Conservation (phyloP, 768 basidiomycete species). For the Mycena leptocephala region DNA sequence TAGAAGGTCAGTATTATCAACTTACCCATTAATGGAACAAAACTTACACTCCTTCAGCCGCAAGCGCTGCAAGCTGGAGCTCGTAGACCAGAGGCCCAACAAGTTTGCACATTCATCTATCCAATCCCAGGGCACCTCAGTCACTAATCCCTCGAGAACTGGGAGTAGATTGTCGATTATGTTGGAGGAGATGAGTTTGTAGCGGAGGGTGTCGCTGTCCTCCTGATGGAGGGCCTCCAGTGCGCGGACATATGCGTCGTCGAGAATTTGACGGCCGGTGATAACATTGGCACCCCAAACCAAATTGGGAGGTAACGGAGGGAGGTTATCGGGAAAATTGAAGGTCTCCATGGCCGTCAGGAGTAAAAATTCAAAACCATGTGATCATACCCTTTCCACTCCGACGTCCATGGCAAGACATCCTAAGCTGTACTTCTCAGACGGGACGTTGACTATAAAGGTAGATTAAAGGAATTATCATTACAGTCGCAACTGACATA, state of each 20-base stretch:
- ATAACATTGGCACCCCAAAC: background rate
- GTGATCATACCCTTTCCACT: background rate
- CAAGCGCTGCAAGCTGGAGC: background rate
- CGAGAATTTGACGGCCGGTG: background rate
- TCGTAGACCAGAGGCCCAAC: background rate
- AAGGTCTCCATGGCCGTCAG: background rate
- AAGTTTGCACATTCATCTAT: background rate
- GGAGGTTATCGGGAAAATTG: background rate
- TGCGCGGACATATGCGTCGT: background rate
- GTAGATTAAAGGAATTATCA: background rate
- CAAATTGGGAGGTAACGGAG: background rate
- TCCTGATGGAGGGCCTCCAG: background rate
- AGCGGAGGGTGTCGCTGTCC: background rate
- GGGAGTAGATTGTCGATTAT: background rate
- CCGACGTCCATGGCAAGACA: background rate
- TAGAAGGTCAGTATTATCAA: background rate
- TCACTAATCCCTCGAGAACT: background rate
- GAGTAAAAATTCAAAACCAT: background rate
- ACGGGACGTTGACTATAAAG: slow-evolving; percentile 5
- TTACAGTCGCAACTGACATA: background rate
- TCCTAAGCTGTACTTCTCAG: background rate
- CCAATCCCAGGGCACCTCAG: background rate
- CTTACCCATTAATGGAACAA: background rate
- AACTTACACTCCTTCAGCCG: background rate
- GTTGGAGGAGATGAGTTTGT: background rate